phyloP scores from a whole-genome alignment of 2,329 filamentous ascomycete species.

The Verticillium nonalfalfae region DNA sequence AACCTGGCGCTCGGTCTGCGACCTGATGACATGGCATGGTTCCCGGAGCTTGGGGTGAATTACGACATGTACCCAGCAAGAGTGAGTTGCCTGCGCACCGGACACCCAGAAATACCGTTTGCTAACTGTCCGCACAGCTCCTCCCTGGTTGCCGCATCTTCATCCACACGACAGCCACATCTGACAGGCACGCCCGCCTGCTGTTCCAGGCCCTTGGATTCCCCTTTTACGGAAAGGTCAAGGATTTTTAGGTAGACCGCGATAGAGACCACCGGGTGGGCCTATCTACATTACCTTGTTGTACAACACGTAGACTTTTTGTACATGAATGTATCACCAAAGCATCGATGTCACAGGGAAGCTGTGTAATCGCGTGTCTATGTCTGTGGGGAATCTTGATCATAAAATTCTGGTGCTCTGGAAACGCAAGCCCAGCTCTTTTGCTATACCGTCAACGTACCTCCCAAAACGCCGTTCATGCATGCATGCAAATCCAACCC shows the following conservation, averaged over 20 bases:
- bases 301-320: slow-evolving; percentile 9
- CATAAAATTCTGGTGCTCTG: neutral
- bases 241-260: slow-evolving; percentile 19
- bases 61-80: slow-evolving; percentile 66
- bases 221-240: slow-evolving; percentile 74
- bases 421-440: neutral
- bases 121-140: slow-evolving; percentile 43
- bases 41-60: slow-evolving; percentile 92
- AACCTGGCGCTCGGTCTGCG: slow-evolving; percentile 81
- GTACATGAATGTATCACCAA: slow-evolving; percentile 12
- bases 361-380: neutral
- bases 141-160: slow-evolving; percentile 81
- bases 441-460: neutral
- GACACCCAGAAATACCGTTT: slow-evolving; percentile 41
- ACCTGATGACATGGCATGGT: slow-evolving; percentile 69
- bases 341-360: neutral
- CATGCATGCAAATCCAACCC: slow-evolving; percentile 9
- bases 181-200: slow-evolving; percentile 77
- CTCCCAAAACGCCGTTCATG: slow-evolving; percentile 30
- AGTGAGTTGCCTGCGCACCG: slow-evolving; percentile 5
- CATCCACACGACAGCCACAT: slow-evolving; percentile 77
- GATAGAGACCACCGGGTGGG: slow-evolving; percentile 7
- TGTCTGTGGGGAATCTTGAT: neutral
- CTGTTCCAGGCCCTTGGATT: slow-evolving; percentile 44
- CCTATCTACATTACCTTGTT: slow-evolving; percentile 5